These are phyloP conservation scores for Elaeis oleifera DNA, from an alignment of 202 grass and related monocot species.

Conservation along the genomic window DNA sequence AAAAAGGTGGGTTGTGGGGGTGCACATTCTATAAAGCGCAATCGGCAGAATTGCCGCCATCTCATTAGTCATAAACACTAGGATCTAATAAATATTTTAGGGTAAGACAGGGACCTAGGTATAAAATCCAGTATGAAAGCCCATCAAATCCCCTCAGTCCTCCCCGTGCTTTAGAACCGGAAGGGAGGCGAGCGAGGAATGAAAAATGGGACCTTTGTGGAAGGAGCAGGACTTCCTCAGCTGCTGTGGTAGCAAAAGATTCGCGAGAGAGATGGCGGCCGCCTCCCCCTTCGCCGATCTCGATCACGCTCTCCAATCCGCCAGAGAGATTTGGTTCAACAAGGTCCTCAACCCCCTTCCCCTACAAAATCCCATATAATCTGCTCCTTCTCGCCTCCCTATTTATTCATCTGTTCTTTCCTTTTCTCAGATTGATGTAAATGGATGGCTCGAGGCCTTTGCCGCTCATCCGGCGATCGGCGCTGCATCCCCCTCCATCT, in stretches of 20 bases:
- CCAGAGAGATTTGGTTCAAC: constrained; percentile 84
- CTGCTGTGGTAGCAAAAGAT: constrained; percentile 38
- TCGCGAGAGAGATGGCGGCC: constrained; percentile 54
- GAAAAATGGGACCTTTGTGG: too few species aligned
- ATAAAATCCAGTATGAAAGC: too few species aligned
- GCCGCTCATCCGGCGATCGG: constrained; percentile 78
- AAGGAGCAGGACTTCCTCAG: too few species aligned
- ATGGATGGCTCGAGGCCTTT: constrained; percentile 93
- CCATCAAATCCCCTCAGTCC: too few species aligned
- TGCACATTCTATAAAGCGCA: too few species aligned
- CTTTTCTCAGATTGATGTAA: constrained; percentile 57
- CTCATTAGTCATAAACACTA: too few species aligned
- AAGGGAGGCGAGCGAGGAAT: too few species aligned
- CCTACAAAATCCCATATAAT: neutral
- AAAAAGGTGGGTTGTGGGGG: too few species aligned
- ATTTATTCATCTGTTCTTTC: neutral
- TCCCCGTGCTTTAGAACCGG: too few species aligned
- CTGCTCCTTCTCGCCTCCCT: neutral
- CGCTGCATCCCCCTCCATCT: constrained; percentile 44
- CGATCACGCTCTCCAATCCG: constrained; percentile 41
- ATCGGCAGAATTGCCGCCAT: too few species aligned
- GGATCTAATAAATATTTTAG: too few species aligned
- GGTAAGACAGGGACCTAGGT: too few species aligned
- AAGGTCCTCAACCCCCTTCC: constrained; percentile 29
- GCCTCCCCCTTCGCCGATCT: constrained; percentile 69